Evolutionary conservation across 1,284 basidiomycete species (phyloP).

Genomic region (Leccinum griseonigrum): DNA sequence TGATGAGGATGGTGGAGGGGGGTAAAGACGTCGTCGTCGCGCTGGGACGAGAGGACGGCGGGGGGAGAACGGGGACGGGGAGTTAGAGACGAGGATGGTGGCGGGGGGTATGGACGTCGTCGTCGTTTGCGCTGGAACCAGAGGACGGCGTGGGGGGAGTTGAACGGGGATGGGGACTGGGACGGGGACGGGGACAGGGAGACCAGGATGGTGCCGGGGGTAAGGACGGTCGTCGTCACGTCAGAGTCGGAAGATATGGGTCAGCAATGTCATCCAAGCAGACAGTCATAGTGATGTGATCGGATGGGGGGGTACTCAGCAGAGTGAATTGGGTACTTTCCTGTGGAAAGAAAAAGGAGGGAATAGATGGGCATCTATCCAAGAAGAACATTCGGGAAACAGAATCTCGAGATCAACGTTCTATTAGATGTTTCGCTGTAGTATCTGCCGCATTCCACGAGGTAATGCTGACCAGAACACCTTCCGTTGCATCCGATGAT

Average conservation of each 20-base stretch:
- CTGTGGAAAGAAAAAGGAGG: conserved; percentile 1
- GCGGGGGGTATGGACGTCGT: no score
- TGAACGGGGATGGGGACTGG: no score
- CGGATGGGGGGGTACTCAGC: neutral
- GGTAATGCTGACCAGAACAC: neutral
- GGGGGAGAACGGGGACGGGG: no score
- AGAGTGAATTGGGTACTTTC: conserved; percentile 13
- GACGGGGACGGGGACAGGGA: no score
- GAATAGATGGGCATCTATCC: conserved; percentile 17
- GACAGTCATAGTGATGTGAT: conserved; percentile 12
- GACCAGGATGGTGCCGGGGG: no score
- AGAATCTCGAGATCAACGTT: neutral
- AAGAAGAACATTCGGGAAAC: neutral
- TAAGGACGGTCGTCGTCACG: no score
- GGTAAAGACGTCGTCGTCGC: no score
- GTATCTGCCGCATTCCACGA: neutral
- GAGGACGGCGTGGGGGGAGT: no score
- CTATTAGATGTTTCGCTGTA: neutral
- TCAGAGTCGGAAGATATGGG: conserved; percentile 1
- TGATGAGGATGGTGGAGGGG: no score
- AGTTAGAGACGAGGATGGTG: no score
- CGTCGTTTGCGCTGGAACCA: no score
- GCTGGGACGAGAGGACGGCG: no score
- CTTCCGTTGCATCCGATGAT: neutral
- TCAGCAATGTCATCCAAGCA: conserved; percentile 8